Evolutionary conservation across 768 basidiomycete genomes (phyloP), one percentile per base, ranked within the genome.

Genomic region (Mycena galericulata): DNA sequence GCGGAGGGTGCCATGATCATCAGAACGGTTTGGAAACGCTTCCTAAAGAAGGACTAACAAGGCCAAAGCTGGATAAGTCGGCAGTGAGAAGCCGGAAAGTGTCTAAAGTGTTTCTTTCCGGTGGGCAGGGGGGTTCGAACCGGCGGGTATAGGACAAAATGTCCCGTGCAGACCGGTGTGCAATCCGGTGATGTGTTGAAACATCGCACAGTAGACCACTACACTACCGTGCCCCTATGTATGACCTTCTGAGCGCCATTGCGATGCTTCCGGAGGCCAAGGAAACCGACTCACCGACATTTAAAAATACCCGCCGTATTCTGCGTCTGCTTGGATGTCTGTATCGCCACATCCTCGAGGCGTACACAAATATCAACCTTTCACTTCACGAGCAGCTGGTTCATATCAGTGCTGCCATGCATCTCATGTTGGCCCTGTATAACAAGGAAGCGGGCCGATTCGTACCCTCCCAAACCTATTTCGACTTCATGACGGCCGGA

Each of bases 401-500:
- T 4, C 43, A 60, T 26, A 59, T 59, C 4, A 41, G 38, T 17
- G 55, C 55, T 17, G 55, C 55, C 8, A 57, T 57, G 55, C 55
- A 57, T 18, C 55, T 57, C 5, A 57, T 57, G 55, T 26, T 57
- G 55, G 55, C 55, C 17, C 17, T 57, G 4, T 57, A 57, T n/a
- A 3, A 57, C 15, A 41, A 43, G 38, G 55, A 57, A n/a, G 55
- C 55, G 24, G 55, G 55, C 4, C 22, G 29, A 8, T 74, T 70
- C 41, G 54, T 75, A 14, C 69, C 74, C 5, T 29, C 56, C 1
- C 57, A 49, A 29, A 65, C 72, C 8, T 75, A 70, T 29, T 22
- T 49, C n/a, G 74, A 75, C 45, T 49, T 73, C 38, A 62, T 64
- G 70, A 56, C 58, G 7, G 67, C 65, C 60, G 67, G 75, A 38